phyloP scores from a whole-genome alignment of 2,329 filamentous ascomycete species.

The Ascochyta pisi region DNA sequence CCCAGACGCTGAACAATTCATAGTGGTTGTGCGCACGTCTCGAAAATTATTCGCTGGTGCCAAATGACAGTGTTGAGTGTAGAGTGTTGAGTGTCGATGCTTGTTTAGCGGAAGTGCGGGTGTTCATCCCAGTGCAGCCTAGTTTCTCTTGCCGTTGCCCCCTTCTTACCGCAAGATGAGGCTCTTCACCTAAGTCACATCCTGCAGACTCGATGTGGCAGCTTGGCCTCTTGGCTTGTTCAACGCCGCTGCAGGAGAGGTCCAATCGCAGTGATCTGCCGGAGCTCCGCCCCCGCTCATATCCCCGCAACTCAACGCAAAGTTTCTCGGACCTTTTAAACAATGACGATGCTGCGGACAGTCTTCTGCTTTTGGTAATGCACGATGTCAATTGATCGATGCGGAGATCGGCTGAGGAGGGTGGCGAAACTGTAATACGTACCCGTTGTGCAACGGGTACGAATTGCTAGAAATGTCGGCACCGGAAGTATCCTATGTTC shows the following conservation, averaged over 20 bases:
- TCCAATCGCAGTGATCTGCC: slow-evolving; percentile 1
- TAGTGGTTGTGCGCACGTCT: background rate
- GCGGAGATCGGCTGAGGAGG: background rate
- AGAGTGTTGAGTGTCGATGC: slow-evolving; percentile 4
- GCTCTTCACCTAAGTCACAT: background rate
- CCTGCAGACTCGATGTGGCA: background rate
- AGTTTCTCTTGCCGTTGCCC: background rate
- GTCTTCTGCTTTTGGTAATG: slow-evolving; percentile 8
- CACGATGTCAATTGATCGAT: background rate
- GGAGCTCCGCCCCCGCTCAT: slow-evolving; percentile 5
- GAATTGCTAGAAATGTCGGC: background rate
- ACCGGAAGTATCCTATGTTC: background rate
- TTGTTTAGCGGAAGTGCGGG: slow-evolving; percentile 1
- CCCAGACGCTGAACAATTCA: background rate
- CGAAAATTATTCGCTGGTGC: background rate
- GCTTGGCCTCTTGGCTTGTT: background rate
- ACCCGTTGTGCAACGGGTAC: background rate
- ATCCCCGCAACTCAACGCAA: slow-evolving; percentile 14
- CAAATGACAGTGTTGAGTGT: background rate
- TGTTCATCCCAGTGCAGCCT: background rate
- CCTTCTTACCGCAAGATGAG: background rate
- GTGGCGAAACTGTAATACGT: background rate
- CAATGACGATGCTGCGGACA: slow-evolving; percentile 13
- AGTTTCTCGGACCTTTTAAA: slow-evolving; percentile 12
- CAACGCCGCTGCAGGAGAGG: too few relatives aligned